Percentiles rank a stretch among this genome's conserved stretches.
Evolutionary conservation across 2,329 filamentous ascomycete species (phyloP).

Genomic region (Epichloe scottii): DNA sequence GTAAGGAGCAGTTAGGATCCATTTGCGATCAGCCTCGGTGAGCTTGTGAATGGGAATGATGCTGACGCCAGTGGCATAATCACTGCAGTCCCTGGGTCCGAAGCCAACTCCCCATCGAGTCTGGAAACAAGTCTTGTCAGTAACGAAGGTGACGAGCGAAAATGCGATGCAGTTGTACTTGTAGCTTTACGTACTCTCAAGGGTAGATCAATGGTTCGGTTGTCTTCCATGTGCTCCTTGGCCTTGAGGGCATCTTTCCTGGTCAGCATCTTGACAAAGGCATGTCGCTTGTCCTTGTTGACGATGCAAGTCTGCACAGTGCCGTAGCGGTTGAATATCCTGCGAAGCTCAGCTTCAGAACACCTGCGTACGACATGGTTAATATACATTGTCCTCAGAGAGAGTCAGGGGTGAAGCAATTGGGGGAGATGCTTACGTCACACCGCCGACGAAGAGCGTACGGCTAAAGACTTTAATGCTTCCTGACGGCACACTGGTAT

Average conservation of each 20-base stretch:
- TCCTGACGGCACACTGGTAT: conserved; percentile 58
- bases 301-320: conserved; percentile 95
- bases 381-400: neutral
- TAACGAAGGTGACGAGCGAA: neutral
- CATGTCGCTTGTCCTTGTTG: conserved; percentile 94
- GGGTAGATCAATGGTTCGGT: conserved; percentile 58
- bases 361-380: conserved; percentile 31
- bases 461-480: conserved; percentile 88
- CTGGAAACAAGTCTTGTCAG: conserved; percentile 27
- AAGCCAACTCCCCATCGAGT: conserved; percentile 98
- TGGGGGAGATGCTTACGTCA: conserved; percentile 51
- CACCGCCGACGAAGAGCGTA: conserved; percentile 92
- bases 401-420: too few relatives aligned
- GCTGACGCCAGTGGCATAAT: conserved; percentile 85
- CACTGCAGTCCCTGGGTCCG: conserved; percentile 90
- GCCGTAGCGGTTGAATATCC: conserved; percentile 70
- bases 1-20: conserved; percentile 88
- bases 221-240: conserved; percentile 77
- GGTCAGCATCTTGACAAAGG: conserved; percentile 96
- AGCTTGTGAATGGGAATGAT: conserved; percentile 85
- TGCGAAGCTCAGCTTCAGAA: conserved; percentile 69
- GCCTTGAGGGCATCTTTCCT: conserved; percentile 73
- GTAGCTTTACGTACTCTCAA: conserved; percentile 47
- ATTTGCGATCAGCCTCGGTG: conserved; percentile 93
- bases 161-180: neutral